phyloP scores from a whole-genome alignment of 2,329 filamentous ascomycete species.

The Ceratocystis colombiana region DNA sequence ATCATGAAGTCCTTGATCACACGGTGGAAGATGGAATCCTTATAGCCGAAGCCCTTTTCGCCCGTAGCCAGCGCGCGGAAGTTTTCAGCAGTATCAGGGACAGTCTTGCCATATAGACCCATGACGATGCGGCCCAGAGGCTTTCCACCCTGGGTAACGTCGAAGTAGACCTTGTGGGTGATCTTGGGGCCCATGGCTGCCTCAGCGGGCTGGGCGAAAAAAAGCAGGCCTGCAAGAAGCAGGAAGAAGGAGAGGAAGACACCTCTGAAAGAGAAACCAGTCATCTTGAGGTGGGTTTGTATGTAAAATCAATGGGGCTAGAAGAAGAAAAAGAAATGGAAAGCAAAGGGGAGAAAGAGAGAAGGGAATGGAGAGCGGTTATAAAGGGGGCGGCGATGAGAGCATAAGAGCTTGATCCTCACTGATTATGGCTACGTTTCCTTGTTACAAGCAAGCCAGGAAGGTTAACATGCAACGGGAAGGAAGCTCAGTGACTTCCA shows the following conservation, averaged over 20 bases:
- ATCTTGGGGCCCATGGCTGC: slow-evolving; percentile 85
- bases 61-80: slow-evolving; percentile 72
- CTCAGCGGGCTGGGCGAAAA: slow-evolving; percentile 64
- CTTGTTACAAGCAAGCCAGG: neutral
- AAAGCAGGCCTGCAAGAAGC: slow-evolving; percentile 62
- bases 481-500: slow-evolving; percentile 4
- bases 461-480: neutral
- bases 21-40: slow-evolving; percentile 76
- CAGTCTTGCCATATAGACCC: slow-evolving; percentile 78
- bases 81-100: slow-evolving; percentile 65
- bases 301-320: slow-evolving; percentile 41
- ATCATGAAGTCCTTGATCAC: slow-evolving; percentile 90
- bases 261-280: slow-evolving; percentile 53
- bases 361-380: slow-evolving; percentile 25
- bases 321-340: neutral
- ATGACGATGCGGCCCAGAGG: slow-evolving; percentile 64
- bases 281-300: slow-evolving; percentile 31
- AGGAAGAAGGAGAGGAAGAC: slow-evolving; percentile 62
- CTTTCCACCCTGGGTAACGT: slow-evolving; percentile 67
- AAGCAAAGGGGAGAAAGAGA: slow-evolving; percentile 4
- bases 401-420: slow-evolving; percentile 16
- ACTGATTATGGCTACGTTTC: slow-evolving; percentile 25
- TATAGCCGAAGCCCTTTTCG: slow-evolving; percentile 77
- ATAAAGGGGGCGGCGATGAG: slow-evolving; percentile 17
- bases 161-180: slow-evolving; percentile 89